A percentile compares a stretch with the other conserved stretches of the same genome.
Conservation (phyloP, 306 rosid genomes). For the Lithocarpus polystachyus region DNA sequence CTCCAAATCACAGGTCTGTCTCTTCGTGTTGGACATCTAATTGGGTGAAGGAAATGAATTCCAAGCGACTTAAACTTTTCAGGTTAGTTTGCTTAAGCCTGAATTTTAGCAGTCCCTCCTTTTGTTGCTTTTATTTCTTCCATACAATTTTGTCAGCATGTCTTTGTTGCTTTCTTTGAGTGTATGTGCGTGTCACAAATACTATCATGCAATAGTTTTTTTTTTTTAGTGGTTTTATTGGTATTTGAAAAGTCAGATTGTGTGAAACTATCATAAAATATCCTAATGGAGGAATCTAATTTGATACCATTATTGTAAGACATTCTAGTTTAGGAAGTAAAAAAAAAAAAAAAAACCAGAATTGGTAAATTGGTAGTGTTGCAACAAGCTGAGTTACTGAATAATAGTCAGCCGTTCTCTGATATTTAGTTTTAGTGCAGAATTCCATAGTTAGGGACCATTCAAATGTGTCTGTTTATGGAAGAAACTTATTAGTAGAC, state of each 20-base stretch:
- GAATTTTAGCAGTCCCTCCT: neutral
- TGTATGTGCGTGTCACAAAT: neutral
- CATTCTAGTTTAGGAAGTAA: neutral
- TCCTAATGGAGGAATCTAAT: too few relatives aligned
- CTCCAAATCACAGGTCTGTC: neutral
- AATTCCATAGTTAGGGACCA: neutral
- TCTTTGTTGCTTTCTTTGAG: too few relatives aligned
- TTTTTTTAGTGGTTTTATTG: too few relatives aligned
- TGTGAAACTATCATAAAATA: too few relatives aligned
- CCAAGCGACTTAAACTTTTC: conserved; percentile 39
- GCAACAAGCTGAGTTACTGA: neutral
- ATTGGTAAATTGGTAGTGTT: neutral
- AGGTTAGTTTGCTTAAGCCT: conserved; percentile 51
- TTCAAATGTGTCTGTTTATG: neutral
- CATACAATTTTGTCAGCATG: neutral
- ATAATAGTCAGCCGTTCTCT: neutral
- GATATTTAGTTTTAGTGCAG: too few relatives aligned
- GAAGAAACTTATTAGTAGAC: neutral
- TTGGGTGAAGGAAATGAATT: conserved; percentile 28
- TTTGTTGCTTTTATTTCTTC: neutral
- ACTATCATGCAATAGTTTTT: too few relatives aligned
- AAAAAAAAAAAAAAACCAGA: neutral
- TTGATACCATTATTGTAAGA: too few relatives aligned
- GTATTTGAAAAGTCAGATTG: too few relatives aligned
- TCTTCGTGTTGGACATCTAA: neutral